Conservation (phyloP, 345 rosid genomes). For the Conringia planisiliqua region DNA sequence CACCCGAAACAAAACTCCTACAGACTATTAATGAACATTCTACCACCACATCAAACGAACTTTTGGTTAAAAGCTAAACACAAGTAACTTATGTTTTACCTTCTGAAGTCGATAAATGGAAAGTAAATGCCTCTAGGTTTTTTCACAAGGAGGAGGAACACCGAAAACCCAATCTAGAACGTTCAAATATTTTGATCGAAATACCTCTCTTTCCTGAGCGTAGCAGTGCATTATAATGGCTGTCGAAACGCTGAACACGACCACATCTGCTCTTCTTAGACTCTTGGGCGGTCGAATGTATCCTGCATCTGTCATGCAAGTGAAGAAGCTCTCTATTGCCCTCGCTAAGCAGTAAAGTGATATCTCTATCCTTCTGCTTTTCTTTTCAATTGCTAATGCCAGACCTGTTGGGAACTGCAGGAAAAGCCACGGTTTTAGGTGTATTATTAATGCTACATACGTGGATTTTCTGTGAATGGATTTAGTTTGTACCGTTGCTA, state of each 20-base stretch:
- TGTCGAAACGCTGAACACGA: slow-evolving; percentile 75
- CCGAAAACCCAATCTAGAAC: slow-evolving; percentile 97
- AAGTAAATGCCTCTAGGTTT: slow-evolving; percentile 11
- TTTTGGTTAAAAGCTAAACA: background rate
- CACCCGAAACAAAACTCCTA: background rate
- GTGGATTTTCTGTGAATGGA: background rate
- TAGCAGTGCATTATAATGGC: slow-evolving; percentile 94
- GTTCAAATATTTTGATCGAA: slow-evolving; percentile 84
- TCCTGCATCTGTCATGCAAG: slow-evolving; percentile 63
- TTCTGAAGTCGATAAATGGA: background rate
- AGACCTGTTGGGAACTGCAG: slow-evolving; percentile 83
- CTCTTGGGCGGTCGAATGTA: slow-evolving; percentile 53
- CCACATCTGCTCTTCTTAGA: slow-evolving; percentile 78
- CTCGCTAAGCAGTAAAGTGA: slow-evolving; percentile 97
- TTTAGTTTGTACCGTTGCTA: slow-evolving; percentile 57
- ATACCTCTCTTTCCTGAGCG: slow-evolving; percentile 91
- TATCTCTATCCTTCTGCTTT: slow-evolving; percentile 86
- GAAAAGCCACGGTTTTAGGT: background rate
- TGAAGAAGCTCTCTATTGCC: slow-evolving; percentile 89
- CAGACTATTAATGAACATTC: background rate
- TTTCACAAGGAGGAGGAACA: slow-evolving; percentile 62
- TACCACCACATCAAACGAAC: background rate
- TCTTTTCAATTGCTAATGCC: slow-evolving; percentile 86
- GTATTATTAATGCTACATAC: background rate
- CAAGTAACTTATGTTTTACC: background rate